Conservation (phyloP, 73 alveolate genomes). For the Tetrahymena malaccensis region DNA sequence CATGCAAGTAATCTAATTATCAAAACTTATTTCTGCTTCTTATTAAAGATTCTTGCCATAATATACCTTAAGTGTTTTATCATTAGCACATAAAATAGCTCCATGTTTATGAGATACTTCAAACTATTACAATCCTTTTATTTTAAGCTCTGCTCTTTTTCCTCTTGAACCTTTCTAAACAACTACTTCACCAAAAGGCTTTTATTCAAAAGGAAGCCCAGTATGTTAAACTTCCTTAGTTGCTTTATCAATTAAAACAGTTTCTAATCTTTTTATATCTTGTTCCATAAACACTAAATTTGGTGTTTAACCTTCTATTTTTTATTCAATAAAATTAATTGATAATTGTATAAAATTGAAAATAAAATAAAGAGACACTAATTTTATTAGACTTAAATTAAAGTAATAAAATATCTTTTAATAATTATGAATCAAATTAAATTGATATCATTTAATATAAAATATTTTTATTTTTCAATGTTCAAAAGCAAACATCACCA, state of each 20-base stretch:
- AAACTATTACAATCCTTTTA: background rate
- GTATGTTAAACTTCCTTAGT: background rate
- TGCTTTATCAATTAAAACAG: background rate
- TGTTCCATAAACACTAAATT: background rate
- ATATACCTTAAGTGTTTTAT: background rate
- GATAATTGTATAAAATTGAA: background rate
- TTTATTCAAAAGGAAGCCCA: background rate
- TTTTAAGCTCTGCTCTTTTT: background rate
- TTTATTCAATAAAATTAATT: no score
- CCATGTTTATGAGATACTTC: background rate
- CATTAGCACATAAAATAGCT: background rate
- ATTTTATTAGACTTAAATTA: background rate
- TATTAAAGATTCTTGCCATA: background rate
- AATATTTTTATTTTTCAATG: no score
- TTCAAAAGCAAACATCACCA: no score
- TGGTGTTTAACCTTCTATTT: background rate
- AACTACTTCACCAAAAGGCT: background rate
- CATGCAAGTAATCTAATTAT: background rate
- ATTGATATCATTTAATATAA: background rate
- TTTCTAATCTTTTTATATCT: background rate
- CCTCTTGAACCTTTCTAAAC: background rate
- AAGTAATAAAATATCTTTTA: no score
- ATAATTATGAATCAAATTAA: background rate
- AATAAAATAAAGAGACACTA: background rate
- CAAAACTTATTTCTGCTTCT: background rate